Evolutionary conservation across 106 monocot genomes (phyloP), one percentile per base, ranked within the genome.

Genomic region (Allium cepa): DNA sequence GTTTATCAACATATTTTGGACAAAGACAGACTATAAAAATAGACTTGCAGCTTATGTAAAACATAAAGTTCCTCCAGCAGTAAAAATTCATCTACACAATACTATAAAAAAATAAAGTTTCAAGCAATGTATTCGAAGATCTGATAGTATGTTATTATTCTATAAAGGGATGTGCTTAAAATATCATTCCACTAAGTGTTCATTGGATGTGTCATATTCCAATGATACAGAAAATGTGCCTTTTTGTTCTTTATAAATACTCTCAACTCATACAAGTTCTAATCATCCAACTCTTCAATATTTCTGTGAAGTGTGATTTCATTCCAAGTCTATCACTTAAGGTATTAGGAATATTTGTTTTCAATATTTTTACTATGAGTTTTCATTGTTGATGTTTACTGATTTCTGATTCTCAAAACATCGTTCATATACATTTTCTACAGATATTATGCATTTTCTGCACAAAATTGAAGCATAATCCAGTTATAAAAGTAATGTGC

Each of bases 161-260:
- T 17, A 26, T 8, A 5, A 65, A 65, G 48, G 26, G 65, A 49
- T 65, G 46, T 49, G 65, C 65, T 65, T 65, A 9, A 22, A 22
- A 36, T 18, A 49, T 65, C 65, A 65, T 16, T 18, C 65, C 49
- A 65, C 16, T 17, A 8, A 46, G 46, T 49, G 5, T 15, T 7
- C 47, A 15, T 50, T 67, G 67, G 67, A 67, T 53, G 52, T 52
- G 52, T 67, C 67, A 67, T 49, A 53, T 67, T 67, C 67, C 67
- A 67, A 52, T 53, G 52, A 26, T 4, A 50, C 67, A 52, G 2
- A 0, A 67, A 67, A 53, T 22, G 51, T 10, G 3, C 52, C 56
- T 68, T 68, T 56, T 56, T 9, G 53, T 50, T 68, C 2, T 68
- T 36, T 68, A 68, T 68, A 68, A 68, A 68, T 68, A 68, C 12